Percentiles rank a stretch among this genome's conserved stretches.
These are phyloP conservation scores for Cadophora malorum DNA, from an alignment of 2,329 filamentous ascomycete genomes.

Conservation along the genomic window DNA sequence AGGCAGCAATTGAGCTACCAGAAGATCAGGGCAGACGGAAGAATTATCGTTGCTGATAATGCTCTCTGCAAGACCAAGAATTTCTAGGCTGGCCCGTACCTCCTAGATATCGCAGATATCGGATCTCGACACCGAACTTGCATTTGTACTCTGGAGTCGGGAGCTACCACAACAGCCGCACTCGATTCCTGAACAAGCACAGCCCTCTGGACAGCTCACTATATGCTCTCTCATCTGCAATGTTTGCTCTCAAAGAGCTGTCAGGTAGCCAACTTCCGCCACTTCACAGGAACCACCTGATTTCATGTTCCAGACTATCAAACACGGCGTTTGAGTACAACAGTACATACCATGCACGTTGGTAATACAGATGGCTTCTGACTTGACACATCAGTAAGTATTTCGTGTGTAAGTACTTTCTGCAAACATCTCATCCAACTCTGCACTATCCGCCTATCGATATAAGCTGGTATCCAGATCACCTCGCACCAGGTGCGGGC, in stretches of 20 bases:
- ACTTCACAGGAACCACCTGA: background rate
- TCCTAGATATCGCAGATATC: background rate
- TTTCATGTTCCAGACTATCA: background rate
- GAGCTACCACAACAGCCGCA: background rate
- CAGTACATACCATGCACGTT: background rate
- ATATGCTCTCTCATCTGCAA: background rate
- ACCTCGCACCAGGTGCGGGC: slow-evolving; percentile 19
- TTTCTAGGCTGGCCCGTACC: background rate
- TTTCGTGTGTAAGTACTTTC: background rate
- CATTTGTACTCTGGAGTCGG: background rate
- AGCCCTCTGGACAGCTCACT: background rate
- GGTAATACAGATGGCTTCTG: slow-evolving; percentile 2
- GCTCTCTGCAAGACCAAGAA: background rate
- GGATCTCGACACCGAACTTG: slow-evolving; percentile 1
- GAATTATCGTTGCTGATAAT: background rate
- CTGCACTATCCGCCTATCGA: background rate
- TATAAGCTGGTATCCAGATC: background rate
- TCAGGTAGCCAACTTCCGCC: background rate
- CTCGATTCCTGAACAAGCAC: background rate
- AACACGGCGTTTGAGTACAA: slow-evolving; percentile 1
- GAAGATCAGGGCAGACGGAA: background rate
- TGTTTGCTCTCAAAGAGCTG: slow-evolving; percentile 8
- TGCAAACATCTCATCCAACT: slow-evolving; percentile 5
- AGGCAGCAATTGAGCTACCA: background rate
- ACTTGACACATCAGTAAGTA: slow-evolving; percentile 15